Conservation (phyloP, 202 grass and related monocot genomes). For the Carex sylvatica region DNA sequence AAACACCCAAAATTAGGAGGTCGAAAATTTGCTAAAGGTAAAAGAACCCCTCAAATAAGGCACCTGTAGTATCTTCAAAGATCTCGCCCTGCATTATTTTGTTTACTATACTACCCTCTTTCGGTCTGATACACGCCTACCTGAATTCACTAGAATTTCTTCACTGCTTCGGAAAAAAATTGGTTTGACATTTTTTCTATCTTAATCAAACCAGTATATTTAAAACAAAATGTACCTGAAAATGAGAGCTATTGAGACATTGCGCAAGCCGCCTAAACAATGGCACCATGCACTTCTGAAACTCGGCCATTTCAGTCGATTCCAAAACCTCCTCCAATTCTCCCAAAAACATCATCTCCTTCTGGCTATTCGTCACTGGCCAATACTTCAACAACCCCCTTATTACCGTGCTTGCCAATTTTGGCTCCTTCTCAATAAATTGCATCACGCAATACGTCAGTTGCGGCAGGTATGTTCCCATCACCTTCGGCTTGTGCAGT, state of each 20-base stretch:
- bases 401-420: conserved; percentile 67
- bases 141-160: neutral
- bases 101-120: neutral
- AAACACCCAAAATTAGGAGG: neutral
- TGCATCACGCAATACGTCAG: conserved; percentile 85
- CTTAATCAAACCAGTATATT: conserved; percentile 25
- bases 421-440: conserved; percentile 91
- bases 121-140: neutral
- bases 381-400: conserved; percentile 86
- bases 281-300: conserved; percentile 85
- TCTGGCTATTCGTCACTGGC: conserved; percentile 88
- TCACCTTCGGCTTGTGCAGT: conserved; percentile 70
- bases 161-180: neutral
- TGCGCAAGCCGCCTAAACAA: conserved; percentile 61
- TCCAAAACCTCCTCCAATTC: conserved; percentile 93
- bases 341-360: conserved; percentile 98
- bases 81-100: neutral
- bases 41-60: neutral
- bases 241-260: conserved; percentile 94
- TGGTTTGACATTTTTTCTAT: neutral
- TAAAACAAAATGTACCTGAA: conserved; percentile 54
- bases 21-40: neutral
- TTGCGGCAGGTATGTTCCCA: conserved; percentile 76
- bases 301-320: conserved; percentile 74
- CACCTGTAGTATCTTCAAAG: neutral